Percentiles rank a stretch among this genome's conserved stretches.
These are phyloP conservation scores for Clitoria ternatea DNA, from an alignment of 306 rosid species.

Conservation along the genomic window DNA sequence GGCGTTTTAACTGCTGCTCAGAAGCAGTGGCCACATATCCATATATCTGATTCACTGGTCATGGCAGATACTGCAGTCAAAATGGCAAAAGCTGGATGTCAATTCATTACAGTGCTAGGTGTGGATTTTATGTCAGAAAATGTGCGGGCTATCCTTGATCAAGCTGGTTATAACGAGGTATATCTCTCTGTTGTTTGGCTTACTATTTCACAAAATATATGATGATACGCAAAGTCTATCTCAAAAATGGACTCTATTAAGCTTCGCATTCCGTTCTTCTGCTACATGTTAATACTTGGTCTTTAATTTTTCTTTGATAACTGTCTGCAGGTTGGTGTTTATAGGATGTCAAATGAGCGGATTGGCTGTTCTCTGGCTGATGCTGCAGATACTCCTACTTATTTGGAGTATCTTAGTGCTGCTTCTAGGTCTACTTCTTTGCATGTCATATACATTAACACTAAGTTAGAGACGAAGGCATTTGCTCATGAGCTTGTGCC, in stretches of 20 bases:
- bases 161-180: conserved; percentile 85
- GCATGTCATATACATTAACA: conserved; percentile 91
- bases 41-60: conserved; percentile 94
- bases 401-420: conserved; percentile 71
- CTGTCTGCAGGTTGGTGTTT: conserved; percentile 77
- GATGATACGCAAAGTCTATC: conserved; percentile 7
- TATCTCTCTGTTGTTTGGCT: background rate
- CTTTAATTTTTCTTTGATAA: conserved; percentile 24
- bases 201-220: background rate
- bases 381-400: conserved; percentile 77
- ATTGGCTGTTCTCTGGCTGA: conserved; percentile 96
- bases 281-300: conserved; percentile 1
- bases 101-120: conserved; percentile 80
- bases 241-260: conserved; percentile 5
- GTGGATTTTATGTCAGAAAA: conserved; percentile 99
- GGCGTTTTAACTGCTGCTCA: conserved; percentile 91
- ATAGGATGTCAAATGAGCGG: conserved; percentile 84
- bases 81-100: conserved; percentile 90
- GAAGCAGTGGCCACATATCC: conserved; percentile 94
- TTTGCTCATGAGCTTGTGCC: conserved; percentile 94
- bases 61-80: conserved; percentile 93
- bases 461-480: conserved; percentile 90
- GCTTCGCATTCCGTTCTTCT: background rate
- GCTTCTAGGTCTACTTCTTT: conserved; percentile 74
- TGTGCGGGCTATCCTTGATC: conserved; percentile 98